phyloP scores from a whole-genome alignment of 768 basidiomycete genomes.

The Leucocoprinus leucothites region DNA sequence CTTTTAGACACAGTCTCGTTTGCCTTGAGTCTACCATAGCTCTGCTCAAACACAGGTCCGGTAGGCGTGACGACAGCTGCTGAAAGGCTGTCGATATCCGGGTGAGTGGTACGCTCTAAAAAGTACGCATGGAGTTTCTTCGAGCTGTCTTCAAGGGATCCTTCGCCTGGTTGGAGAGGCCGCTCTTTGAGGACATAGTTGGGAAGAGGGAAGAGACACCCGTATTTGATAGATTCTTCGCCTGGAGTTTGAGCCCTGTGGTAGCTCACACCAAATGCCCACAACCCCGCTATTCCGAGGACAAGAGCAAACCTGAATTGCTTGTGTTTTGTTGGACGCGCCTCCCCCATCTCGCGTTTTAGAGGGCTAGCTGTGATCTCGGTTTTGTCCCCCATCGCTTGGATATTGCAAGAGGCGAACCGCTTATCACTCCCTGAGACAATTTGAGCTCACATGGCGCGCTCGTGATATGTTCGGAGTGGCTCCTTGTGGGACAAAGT shows the following conservation, averaged over 20 bases:
- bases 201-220: slow-evolving; percentile 21
- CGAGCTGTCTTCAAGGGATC: slow-evolving; percentile 19
- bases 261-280: not conserved
- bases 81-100: slow-evolving; percentile 47
- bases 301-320: not conserved
- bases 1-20: slow-evolving; percentile 34
- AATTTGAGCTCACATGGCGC: not conserved
- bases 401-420: no score
- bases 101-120: slow-evolving; percentile 22
- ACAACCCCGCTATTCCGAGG: not conserved
- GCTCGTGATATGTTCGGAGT: not conserved
- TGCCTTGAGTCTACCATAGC: slow-evolving; percentile 39
- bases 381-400: no score
- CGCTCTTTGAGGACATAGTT: slow-evolving; percentile 24
- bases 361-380: no score
- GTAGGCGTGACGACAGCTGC: slow-evolving; percentile 46
- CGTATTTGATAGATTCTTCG: not conserved
- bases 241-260: not conserved
- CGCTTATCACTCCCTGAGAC: not conserved
- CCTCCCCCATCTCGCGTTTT: no score
- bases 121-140: slow-evolving; percentile 26
- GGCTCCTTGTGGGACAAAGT: not conserved
- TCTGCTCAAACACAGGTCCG: slow-evolving; percentile 42
- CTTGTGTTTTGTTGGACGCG: no score
- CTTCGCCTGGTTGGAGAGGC: slow-evolving; percentile 22